These are phyloP conservation scores for Vitis rupestris DNA, from an alignment of 164 flowering plant genomes.

Conservation along the genomic window DNA sequence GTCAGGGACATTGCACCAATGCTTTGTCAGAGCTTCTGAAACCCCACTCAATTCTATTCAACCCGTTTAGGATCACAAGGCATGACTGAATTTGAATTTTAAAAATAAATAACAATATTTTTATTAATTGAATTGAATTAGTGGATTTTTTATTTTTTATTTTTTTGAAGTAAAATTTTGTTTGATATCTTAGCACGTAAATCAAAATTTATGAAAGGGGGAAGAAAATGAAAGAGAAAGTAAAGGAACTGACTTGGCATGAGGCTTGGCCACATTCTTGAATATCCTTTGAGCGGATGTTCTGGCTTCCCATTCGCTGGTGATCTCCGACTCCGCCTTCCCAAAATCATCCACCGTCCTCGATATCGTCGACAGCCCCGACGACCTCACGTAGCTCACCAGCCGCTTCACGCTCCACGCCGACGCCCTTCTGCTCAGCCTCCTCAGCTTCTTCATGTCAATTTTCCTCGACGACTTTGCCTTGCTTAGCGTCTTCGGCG, in stretches of 20 bases:
- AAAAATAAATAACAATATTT: too few relatives aligned
- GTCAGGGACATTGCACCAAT: too few relatives aligned
- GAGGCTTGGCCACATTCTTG: conserved; percentile 58
- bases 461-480: conserved; percentile 22
- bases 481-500: background rate
- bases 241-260: conserved; percentile 39
- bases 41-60: too few relatives aligned
- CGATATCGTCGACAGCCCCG: conserved; percentile 48
- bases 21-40: too few relatives aligned
- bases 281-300: conserved; percentile 46
- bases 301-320: conserved; percentile 55
- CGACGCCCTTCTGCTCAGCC: conserved; percentile 32
- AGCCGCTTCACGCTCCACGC: conserved; percentile 48
- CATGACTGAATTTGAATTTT: too few relatives aligned
- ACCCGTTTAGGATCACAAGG: too few relatives aligned
- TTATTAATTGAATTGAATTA: too few relatives aligned
- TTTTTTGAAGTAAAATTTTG: background rate
- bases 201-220: too few relatives aligned
- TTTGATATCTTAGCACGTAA: too few relatives aligned
- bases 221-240: background rate
- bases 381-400: conserved; percentile 24
- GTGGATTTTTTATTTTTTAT: too few relatives aligned
- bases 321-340: conserved; percentile 34
- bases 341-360: conserved; percentile 38
- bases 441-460: conserved; percentile 41